Base-by-base conservation (phyloP, 1,284 basidiomycete species). In the Baeospora myosura region DNA sequence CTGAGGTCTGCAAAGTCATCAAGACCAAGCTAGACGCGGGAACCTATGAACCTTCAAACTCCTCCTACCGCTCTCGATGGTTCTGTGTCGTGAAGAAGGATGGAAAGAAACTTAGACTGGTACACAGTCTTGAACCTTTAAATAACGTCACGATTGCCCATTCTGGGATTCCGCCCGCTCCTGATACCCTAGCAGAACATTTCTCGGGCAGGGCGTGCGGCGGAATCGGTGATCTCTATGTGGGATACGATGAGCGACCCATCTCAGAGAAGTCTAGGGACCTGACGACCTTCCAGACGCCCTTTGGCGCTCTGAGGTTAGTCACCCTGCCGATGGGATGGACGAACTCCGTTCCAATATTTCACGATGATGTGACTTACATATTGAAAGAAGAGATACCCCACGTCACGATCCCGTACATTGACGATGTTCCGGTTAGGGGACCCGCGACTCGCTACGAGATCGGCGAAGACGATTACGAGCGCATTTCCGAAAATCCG, bases 71-170 rank as follows among this genome's bases (percentile, higher is more conserved):
- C 0, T 66, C 61, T 0, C 43, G 54, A 12, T 66, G 64, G 64
- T 70, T 69, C 42, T 60, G 56, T 38, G 58, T 66, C 0, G 32
- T 59, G 5, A 66, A 68, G 52, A 68, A 66, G 40, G 56, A 62
- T 39, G 57, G 60, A 3, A 59, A 59, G 23, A 54, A 49, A 0
- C 50, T 68, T 0, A 50, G 58, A 0, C 35, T 62, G 3, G 60
- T 65, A 0, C 61, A 63, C 29, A 43, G 45, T 34, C 52, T 63
- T 0, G 50, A 65, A 39, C 57, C 57, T 0, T 52, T 64, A 12
- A 66, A 66, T 35, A 52, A 52, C 0, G 54, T 65, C 30, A 61
- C 55, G 0, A 62, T 66, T 23, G 41, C 47, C 25, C 52, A 65
- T 39, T 53, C 60, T 1, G 58, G 55, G 0, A 43, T 58, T 0